Conservation (phyloP, 2,329 filamentous ascomycete species). For the Penicillium paneum region DNA sequence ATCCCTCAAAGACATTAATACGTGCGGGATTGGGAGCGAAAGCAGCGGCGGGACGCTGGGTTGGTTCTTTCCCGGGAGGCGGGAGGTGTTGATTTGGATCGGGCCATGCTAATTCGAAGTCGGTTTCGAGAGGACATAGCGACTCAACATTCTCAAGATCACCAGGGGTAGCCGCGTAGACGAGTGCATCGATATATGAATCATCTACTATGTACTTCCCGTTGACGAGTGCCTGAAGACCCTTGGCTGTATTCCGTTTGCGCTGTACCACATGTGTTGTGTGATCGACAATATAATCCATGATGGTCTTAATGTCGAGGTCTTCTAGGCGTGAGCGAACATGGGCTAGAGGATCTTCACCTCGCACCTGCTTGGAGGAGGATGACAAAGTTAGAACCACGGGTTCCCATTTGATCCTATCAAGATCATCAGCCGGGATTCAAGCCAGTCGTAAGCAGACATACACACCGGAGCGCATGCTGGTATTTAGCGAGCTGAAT, state of each 20-base stretch:
- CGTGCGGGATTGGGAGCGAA: conserved; percentile 69
- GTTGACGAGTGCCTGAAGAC: conserved; percentile 80
- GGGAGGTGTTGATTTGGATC: conserved; percentile 69
- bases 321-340: conserved; percentile 69
- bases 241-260: conserved; percentile 86
- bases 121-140: conserved; percentile 64
- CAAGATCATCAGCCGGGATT: conserved; percentile 5
- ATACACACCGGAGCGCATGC: conserved; percentile 46
- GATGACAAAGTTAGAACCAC: conserved; percentile 79
- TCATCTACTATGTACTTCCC: conserved; percentile 72
- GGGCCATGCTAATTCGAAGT: conserved; percentile 80
- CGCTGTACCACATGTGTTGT: conserved; percentile 87
- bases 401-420: conserved; percentile 73
- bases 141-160: conserved; percentile 52
- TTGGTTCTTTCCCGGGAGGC: conserved; percentile 70
- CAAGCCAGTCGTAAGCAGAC: background rate
- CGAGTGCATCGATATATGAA: conserved; percentile 70
- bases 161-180: conserved; percentile 54
- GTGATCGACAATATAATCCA: conserved; percentile 64
- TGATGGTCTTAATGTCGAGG: conserved; percentile 81
- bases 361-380: conserved; percentile 66
- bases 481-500: conserved; percentile 71
- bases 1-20: conserved; percentile 73
- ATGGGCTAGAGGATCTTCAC: conserved; percentile 58
- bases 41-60: conserved; percentile 62